Percentiles rank a stretch among this genome's conserved stretches.
phyloP scores from a whole-genome alignment of 164 flowering plant species.

The Chloranthus sessilifolius region DNA sequence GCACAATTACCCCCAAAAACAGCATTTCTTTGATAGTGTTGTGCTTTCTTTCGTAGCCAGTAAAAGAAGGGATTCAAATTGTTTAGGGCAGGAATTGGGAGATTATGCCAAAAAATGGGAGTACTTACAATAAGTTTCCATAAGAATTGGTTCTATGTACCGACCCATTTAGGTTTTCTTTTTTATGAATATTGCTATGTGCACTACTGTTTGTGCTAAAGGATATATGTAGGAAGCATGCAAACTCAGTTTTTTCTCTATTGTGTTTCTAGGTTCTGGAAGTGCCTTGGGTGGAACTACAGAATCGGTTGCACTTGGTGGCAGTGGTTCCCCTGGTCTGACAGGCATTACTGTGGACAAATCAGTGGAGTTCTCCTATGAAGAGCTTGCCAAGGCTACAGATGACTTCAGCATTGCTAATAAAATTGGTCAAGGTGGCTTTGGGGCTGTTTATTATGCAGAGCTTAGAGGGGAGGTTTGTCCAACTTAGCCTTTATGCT shows the following conservation, averaged over 20 bases:
- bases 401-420: conserved; percentile 64
- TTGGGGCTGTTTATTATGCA: conserved; percentile 92
- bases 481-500: not conserved
- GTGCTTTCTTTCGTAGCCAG: too few relatives aligned
- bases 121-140: too few relatives aligned
- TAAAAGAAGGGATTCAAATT: too few relatives aligned
- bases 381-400: conserved; percentile 81
- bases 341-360: conserved; percentile 71
- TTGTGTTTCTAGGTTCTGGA: conserved; percentile 20
- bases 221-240: too few relatives aligned
- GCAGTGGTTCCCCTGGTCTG: conserved; percentile 36
- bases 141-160: too few relatives aligned
- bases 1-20: too few relatives aligned
- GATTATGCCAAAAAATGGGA: too few relatives aligned
- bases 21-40: too few relatives aligned
- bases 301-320: conserved; percentile 25
- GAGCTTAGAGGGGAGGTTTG: conserved; percentile 88
- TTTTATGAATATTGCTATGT: too few relatives aligned
- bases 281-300: conserved; percentile 20
- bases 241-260: not conserved
- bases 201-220: too few relatives aligned
- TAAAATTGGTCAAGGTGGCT: conserved; percentile 92
- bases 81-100: too few relatives aligned
- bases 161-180: too few relatives aligned
- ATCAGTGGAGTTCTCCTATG: conserved; percentile 88